These are phyloP conservation scores for Cynanchum wilfordii DNA, from an alignment of 257 asterid species.

Conservation along the genomic window DNA sequence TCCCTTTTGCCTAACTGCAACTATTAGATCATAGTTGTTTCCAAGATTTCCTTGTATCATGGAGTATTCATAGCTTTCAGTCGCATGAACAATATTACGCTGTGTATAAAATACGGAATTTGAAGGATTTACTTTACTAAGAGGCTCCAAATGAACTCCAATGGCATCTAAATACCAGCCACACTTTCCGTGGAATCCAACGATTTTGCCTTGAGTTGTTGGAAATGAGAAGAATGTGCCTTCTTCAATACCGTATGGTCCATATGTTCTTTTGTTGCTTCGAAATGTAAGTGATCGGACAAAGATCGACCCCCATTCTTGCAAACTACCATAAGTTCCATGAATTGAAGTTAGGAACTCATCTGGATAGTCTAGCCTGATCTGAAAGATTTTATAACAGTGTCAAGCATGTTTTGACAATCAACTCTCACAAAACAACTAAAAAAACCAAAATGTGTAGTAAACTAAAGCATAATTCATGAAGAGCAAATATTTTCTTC, in stretches of 20 bases:
- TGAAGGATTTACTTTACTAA: conserved; percentile 20
- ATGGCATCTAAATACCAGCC: conserved; percentile 70
- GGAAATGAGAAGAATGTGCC: conserved; percentile 62
- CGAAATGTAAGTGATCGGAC: conserved; percentile 57
- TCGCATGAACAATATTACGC: conserved; percentile 20
- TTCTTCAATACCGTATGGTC: conserved; percentile 59
- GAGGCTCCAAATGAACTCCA: conserved; percentile 59
- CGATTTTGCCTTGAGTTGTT: conserved; percentile 43
- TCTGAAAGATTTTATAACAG: conserved; percentile 28
- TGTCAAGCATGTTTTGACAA: neutral
- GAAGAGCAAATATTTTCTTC: neutral
- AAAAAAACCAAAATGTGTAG: neutral
- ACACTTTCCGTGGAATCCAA: conserved; percentile 68
- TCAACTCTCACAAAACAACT: neutral
- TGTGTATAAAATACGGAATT: conserved; percentile 30
- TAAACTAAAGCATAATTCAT: neutral
- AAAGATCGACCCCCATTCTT: conserved; percentile 45
- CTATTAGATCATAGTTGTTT: conserved; percentile 45
- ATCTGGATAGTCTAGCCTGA: conserved; percentile 56
- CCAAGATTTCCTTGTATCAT: conserved; percentile 63
- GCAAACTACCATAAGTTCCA: conserved; percentile 60
- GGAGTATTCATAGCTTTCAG: conserved; percentile 37
- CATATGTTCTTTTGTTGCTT: conserved; percentile 54
- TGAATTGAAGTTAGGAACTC: conserved; percentile 59
- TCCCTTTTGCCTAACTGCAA: conserved; percentile 50